These are phyloP conservation scores for Suhomyces bolitotheri DNA, from an alignment of 1,139 yeast species.

Conservation along the genomic window DNA sequence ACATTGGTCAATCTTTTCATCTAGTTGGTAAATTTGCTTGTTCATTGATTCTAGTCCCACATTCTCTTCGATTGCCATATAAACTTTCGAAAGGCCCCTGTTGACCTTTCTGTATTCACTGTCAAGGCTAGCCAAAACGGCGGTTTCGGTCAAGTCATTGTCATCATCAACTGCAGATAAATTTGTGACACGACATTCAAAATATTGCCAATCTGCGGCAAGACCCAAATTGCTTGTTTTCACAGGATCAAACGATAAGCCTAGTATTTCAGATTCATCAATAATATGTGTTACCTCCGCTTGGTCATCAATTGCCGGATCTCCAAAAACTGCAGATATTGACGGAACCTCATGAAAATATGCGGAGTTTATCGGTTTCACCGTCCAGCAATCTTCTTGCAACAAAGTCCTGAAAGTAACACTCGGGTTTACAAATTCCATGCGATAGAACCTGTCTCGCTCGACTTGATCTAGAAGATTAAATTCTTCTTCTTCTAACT, in stretches of 20 bases:
- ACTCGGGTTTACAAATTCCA: conserved; percentile 26
- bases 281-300: conserved; percentile 28
- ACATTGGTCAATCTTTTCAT: conserved; percentile 1
- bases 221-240: conserved; percentile 47
- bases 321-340: conserved; percentile 50
- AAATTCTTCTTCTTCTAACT: conserved; percentile 22
- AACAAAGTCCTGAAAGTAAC: conserved; percentile 34
- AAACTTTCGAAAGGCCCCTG: conserved; percentile 21
- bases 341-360: conserved; percentile 53
- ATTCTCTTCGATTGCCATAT: neutral
- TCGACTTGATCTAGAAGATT: conserved; percentile 5
- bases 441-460: conserved; percentile 23
- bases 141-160: conserved; percentile 20
- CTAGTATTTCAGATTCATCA: conserved; percentile 38
- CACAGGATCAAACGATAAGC: conserved; percentile 37
- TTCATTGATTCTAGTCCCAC: conserved; percentile 14
- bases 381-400: conserved; percentile 60
- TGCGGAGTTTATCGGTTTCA: conserved; percentile 36
- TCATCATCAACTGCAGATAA: neutral
- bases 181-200: conserved; percentile 27
- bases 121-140: conserved; percentile 26
- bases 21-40: conserved; percentile 13
- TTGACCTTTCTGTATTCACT: conserved; percentile 41
- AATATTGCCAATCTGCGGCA: conserved; percentile 45
- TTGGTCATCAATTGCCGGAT: conserved; percentile 35